phyloP scores from a whole-genome alignment of 768 basidiomycete genomes.

The Boletus tomentosulus region DNA sequence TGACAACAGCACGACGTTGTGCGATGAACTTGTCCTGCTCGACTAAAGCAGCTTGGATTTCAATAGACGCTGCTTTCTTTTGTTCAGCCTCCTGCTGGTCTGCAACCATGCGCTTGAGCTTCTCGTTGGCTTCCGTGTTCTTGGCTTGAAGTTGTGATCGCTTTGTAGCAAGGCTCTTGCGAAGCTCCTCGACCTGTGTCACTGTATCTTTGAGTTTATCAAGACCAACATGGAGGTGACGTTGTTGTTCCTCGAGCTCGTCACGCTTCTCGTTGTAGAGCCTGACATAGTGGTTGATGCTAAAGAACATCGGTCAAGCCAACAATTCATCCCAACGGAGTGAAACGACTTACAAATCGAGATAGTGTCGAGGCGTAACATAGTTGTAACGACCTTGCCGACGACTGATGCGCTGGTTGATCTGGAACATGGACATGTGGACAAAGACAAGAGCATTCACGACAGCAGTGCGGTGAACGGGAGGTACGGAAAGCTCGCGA shows the following conservation, averaged over 20 bases:
- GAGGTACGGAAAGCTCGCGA: constrained; percentile 79
- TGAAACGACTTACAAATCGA: constrained; percentile 82
- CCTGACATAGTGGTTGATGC: constrained; percentile 95
- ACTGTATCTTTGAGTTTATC: constrained; percentile 96
- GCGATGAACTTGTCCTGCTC: constrained; percentile 89
- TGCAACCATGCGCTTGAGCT: constrained; percentile 94
- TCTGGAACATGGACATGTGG: constrained; percentile 82
- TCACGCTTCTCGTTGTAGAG: constrained; percentile 95
- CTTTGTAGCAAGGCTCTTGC: constrained; percentile 93
- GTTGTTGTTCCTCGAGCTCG: constrained; percentile 96
- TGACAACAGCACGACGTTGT: constrained; percentile 82
- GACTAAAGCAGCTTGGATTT: constrained; percentile 90
- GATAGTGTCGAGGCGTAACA: constrained; percentile 94
- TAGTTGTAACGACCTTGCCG: constrained; percentile 96
- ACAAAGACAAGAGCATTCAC: constrained; percentile 92
- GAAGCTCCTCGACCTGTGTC: constrained; percentile 92
- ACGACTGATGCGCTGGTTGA: constrained; percentile 85
- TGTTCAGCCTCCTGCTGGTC: constrained; percentile 99
- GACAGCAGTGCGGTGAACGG: constrained; percentile 83
- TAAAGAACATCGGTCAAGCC: constrained; percentile 30
- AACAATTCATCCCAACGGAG: neutral
- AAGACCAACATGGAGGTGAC: constrained; percentile 95
- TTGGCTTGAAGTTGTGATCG: constrained; percentile 90
- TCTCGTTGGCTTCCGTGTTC: constrained; percentile 93
- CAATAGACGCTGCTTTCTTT: constrained; percentile 94